Conservation (phyloP, 345 rosid genomes). For the Acer campestre region DNA sequence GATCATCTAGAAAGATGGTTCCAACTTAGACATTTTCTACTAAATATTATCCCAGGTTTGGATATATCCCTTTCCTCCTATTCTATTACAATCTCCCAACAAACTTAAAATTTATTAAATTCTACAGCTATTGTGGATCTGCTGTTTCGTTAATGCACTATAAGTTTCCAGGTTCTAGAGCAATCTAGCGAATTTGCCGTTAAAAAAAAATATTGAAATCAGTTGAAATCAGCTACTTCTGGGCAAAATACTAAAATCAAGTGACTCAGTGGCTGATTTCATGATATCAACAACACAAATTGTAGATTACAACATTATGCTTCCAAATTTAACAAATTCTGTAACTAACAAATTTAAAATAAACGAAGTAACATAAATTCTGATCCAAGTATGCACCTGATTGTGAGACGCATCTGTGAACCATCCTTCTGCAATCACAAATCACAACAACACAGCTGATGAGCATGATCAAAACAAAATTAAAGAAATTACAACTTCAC, state of each 20-base stretch:
- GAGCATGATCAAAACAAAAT: background rate
- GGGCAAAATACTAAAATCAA: background rate
- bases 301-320: background rate
- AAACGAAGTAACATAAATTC: background rate
- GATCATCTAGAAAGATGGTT: too few relatives aligned
- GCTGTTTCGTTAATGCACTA: too few relatives aligned
- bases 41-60: background rate
- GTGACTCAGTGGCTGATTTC: background rate
- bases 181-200: too few relatives aligned
- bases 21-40: background rate
- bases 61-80: background rate
- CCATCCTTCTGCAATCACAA: slow-evolving; percentile 72
- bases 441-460: background rate
- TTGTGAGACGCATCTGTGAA: slow-evolving; percentile 67
- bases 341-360: background rate
- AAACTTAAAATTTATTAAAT: background rate
- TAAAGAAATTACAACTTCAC: background rate
- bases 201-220: too few relatives aligned
- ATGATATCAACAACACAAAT: background rate
- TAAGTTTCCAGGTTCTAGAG: background rate
- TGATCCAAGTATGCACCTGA: slow-evolving; percentile 51
- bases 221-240: too few relatives aligned
- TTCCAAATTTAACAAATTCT: background rate
- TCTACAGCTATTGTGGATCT: too few relatives aligned
- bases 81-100: too few relatives aligned